phyloP scores from a whole-genome alignment of 228 moss, liverwort and hornwort species.

The Sphagnum fallax region DNA sequence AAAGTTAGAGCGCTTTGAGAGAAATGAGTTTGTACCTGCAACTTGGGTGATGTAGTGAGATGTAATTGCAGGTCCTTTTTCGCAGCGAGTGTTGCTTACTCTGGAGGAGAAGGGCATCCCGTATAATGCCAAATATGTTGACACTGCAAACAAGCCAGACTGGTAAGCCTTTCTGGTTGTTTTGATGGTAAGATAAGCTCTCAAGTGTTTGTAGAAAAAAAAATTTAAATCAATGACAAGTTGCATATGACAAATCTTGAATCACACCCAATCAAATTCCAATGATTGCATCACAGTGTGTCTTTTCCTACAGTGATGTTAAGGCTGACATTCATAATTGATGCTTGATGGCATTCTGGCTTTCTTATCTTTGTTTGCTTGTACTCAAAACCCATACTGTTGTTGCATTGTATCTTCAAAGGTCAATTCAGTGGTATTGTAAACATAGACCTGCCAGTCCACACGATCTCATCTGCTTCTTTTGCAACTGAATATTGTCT shows the following conservation, averaged over 20 bases:
- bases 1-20: no score
- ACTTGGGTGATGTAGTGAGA: neutral
- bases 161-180: slow-evolving; percentile 33
- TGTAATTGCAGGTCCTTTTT: slow-evolving; percentile 73
- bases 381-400: neutral
- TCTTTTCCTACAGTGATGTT: no score
- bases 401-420: no score
- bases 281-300: neutral
- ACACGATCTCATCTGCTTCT: no score
- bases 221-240: neutral
- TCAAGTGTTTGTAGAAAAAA: no score
- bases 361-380: neutral
- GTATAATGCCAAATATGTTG: slow-evolving; percentile 59
- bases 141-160: slow-evolving; percentile 81
- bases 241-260: neutral
- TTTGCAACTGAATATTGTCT: no score
- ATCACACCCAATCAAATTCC: neutral
- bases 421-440: no score
- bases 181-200: no score
- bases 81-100: slow-evolving; percentile 80
- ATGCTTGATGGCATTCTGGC: neutral
- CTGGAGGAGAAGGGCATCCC: slow-evolving; percentile 70
- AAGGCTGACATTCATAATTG: no score
- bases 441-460: no score
- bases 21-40: no score